Conservation (phyloP, 1,284 basidiomycete genomes). For the Schizophyllum amplum region DNA sequence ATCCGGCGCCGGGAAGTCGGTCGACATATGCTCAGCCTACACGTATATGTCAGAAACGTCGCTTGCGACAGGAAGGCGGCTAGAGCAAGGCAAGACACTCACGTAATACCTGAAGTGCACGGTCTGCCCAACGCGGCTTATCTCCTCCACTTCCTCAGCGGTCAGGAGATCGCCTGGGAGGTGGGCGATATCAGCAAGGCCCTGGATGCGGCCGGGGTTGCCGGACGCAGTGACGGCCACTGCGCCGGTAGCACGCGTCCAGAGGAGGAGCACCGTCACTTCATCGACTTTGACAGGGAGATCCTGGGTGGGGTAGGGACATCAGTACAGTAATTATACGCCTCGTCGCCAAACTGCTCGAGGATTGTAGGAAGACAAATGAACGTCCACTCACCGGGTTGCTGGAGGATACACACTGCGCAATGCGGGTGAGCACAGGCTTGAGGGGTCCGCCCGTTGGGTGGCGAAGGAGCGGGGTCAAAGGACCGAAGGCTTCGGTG, state of each 20-base stretch:
- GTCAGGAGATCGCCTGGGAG: conserved; percentile 27
- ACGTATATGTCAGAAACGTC: conserved; percentile 12
- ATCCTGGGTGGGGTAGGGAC: neutral
- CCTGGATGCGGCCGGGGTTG: conserved; percentile 35
- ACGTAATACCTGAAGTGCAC: conserved; percentile 35
- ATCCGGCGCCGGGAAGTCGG: conserved; percentile 21
- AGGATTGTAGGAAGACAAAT: neutral
- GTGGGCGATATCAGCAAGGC: conserved; percentile 31
- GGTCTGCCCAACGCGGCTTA: conserved; percentile 34
- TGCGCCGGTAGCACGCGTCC: conserved; percentile 19
- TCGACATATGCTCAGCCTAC: conserved; percentile 22
- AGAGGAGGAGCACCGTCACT: conserved; percentile 18
- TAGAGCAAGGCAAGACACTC: conserved; percentile 9
- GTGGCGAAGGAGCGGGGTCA: conserved; percentile 25
- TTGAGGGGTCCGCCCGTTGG: conserved; percentile 37
- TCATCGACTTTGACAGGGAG: too few species aligned
- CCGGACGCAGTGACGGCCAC: conserved; percentile 31
- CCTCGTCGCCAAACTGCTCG: too few species aligned
- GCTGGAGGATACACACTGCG: conserved; percentile 18
- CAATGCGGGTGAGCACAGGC: conserved; percentile 33
- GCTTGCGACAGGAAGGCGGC: neutral
- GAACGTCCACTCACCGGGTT: conserved; percentile 6
- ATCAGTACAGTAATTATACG: too few species aligned
- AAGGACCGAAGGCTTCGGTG: conserved; percentile 15
- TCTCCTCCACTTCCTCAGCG: conserved; percentile 36